phyloP scores from a whole-genome alignment of 192 early-diverging fungal species.

The Phycomyces blakesleeanus region DNA sequence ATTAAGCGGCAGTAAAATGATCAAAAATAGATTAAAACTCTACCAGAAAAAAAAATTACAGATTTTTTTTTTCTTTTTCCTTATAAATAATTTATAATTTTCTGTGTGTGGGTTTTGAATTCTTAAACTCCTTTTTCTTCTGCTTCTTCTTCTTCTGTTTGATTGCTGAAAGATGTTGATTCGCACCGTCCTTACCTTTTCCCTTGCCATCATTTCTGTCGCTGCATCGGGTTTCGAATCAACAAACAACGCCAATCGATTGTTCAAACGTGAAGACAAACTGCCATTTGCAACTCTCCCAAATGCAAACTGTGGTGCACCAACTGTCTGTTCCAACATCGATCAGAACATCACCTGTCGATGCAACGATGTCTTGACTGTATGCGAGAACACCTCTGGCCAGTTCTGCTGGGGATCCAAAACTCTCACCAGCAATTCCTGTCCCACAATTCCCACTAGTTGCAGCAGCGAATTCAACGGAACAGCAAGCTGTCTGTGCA shows the following conservation, averaged over 20 bases:
- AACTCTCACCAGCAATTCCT: constrained; percentile 1
- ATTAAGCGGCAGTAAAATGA: background rate
- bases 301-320: constrained; percentile 8
- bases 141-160: background rate
- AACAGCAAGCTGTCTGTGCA: constrained; percentile 24
- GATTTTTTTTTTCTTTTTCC: too few relatives aligned
- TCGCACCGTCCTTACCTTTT: background rate
- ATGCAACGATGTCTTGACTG: constrained; percentile 21
- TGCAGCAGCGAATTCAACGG: constrained; percentile 8
- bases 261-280: constrained; percentile 22
- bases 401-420: constrained; percentile 28
- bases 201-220: background rate
- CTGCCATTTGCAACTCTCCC: constrained; percentile 25
- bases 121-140: background rate
- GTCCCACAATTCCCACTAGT: constrained; percentile 17
- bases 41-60: background rate
- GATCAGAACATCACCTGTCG: constrained; percentile 9
- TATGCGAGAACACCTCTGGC: constrained; percentile 5
- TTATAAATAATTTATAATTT: too few relatives aligned
- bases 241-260: background rate
- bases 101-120: background rate
- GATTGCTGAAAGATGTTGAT: background rate
- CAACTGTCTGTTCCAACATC: constrained; percentile 10
- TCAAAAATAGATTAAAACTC: constrained; percentile 2
- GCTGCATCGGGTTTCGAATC: background rate